These are phyloP conservation scores for Flagelloscypha sp. DNA, from an alignment of 768 basidiomycete genomes.

Conservation along the genomic window DNA sequence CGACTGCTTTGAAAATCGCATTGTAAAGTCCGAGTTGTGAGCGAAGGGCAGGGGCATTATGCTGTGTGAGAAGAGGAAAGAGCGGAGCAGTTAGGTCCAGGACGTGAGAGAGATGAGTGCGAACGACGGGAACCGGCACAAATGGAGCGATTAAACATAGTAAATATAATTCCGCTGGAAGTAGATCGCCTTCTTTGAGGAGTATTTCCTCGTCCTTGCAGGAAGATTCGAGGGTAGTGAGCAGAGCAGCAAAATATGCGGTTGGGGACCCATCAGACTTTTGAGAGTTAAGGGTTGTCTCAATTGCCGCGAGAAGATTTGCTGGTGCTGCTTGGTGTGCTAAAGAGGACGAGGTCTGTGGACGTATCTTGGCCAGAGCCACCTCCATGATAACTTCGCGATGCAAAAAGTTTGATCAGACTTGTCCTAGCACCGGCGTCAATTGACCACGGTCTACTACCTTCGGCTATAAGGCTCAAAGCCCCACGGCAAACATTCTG, in stretches of 20 bases:
- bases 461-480: no score
- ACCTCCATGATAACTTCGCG: constrained; percentile 60
- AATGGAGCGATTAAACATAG: constrained; percentile 70
- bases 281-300: constrained; percentile 69
- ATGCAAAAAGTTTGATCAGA: no score
- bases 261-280: constrained; percentile 63
- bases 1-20: constrained; percentile 58
- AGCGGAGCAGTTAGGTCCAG: constrained; percentile 71
- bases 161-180: constrained; percentile 82
- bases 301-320: constrained; percentile 74
- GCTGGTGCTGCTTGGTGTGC: constrained; percentile 87
- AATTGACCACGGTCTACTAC: no score
- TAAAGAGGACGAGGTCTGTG: constrained; percentile 74
- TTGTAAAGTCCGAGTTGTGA: constrained; percentile 80
- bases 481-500: no score
- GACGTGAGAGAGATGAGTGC: constrained; percentile 62
- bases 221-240: constrained; percentile 76
- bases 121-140: constrained; percentile 73
- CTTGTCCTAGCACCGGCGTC: no score
- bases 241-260: constrained; percentile 90
- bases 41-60: constrained; percentile 68
- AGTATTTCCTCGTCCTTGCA: constrained; percentile 48
- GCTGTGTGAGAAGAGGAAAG: constrained; percentile 53
- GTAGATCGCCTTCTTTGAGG: constrained; percentile 59
- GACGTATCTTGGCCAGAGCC: constrained; percentile 76